Percentiles rank a stretch among this genome's conserved stretches.
Conservation (phyloP, 2,329 filamentous ascomycete species). For the Colletotrichum chrysophilum region DNA sequence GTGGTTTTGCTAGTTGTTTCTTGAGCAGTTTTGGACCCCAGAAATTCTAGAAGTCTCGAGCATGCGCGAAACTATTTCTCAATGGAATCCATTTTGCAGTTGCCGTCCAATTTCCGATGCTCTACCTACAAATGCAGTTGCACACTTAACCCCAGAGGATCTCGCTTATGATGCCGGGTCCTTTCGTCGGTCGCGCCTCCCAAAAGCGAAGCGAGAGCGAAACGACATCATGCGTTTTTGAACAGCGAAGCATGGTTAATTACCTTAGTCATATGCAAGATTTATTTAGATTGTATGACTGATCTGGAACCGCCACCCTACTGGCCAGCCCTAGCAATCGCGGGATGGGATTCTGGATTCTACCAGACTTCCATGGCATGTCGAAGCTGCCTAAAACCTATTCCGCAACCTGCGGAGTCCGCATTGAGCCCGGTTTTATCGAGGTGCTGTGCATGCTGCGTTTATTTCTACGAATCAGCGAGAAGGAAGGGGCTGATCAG, state of each 20-base stretch:
- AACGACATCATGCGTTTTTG: not conserved
- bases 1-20: not conserved
- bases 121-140: not conserved
- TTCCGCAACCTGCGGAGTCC: not conserved
- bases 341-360: not conserved
- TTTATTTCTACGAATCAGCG: not conserved
- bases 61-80: not conserved
- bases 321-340: not conserved
- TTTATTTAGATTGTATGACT: not conserved
- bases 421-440: not conserved
- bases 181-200: not conserved
- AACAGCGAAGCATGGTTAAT: not conserved
- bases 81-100: not conserved
- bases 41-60: not conserved
- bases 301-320: not conserved
- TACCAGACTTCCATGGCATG: not conserved
- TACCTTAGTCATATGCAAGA: conserved; percentile 1
- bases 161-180: not conserved
- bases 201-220: not conserved
- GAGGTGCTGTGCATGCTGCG: not conserved
- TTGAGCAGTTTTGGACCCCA: not conserved
- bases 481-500: not conserved
- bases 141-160: not conserved
- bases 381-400: not conserved
- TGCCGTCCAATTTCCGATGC: not conserved